Percentiles rank a stretch among this genome's conserved stretches.
phyloP scores from a whole-genome alignment of 2,329 filamentous ascomycete species.

The Colletotrichum orbiculare region DNA sequence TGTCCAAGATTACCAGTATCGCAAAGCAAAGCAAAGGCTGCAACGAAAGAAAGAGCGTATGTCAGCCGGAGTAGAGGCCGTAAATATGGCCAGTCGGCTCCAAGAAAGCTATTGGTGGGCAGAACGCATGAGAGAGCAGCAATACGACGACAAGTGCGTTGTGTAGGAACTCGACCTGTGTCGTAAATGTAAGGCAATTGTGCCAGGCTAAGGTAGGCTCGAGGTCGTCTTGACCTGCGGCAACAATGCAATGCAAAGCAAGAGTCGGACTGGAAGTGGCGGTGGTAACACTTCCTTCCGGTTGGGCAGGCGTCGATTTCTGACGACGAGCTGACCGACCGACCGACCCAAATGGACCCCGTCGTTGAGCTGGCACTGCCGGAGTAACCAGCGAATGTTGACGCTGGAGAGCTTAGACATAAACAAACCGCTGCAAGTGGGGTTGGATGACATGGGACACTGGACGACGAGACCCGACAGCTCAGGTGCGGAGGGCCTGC shows the following conservation, averaged over 20 bases:
- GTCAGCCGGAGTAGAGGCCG: slow-evolving; percentile 28
- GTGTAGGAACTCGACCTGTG: slow-evolving; percentile 10
- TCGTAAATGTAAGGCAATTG: neutral
- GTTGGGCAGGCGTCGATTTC: neutral
- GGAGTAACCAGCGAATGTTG: slow-evolving; percentile 35
- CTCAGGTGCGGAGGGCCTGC: too few relatives aligned
- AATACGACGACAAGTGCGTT: slow-evolving; percentile 17
- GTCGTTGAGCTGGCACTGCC: slow-evolving; percentile 36
- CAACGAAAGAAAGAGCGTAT: neutral
- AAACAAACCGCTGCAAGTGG: slow-evolving; percentile 35
- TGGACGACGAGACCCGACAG: neutral
- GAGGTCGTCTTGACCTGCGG: too few relatives aligned
- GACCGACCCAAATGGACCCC: slow-evolving; percentile 16
- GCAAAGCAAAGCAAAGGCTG: slow-evolving; percentile 3
- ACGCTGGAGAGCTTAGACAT: slow-evolving; percentile 33
- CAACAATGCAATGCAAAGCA: too few relatives aligned
- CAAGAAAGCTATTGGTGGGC: slow-evolving; percentile 1
- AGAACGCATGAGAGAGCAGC: slow-evolving; percentile 18
- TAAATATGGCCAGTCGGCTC: slow-evolving; percentile 14
- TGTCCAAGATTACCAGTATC: neutral
- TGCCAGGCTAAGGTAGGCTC: too few relatives aligned
- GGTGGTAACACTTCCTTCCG: too few relatives aligned
- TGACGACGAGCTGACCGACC: slow-evolving; percentile 9
- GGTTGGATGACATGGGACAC: neutral
- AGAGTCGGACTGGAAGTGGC: too few relatives aligned